Base-by-base conservation (phyloP, 2,329 filamentous ascomycete genomes). In the Cercospora sp. region DNA sequence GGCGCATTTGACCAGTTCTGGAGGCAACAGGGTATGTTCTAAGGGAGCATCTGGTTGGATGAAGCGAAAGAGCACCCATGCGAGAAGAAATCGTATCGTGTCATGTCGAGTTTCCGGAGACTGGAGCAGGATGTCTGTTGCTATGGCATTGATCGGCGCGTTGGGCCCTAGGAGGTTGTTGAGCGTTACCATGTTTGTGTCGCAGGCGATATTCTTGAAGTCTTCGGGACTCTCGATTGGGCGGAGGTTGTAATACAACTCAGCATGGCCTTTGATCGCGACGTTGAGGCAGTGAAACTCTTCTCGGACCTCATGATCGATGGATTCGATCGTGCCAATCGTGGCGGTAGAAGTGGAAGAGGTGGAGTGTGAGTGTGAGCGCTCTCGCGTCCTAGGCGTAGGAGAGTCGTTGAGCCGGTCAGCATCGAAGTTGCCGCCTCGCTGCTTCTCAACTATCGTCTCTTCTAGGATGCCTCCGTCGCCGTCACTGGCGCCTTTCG, bases 31-130 rank as follows among this genome's bases (percentile, higher is more conserved):
- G 0, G 67, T 72, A n/a, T 31, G 53, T 9, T 70, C 65, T 9
- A 67, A 13, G 1, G 63, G 62, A 23, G 69, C 67, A 31, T 59
- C 60, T n/a, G 63, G 39, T 26, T 63, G 55, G 1, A 67, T 67
- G 16, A 67, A 63, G 10, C 64, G 61, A 30, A 70, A 66, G 16
- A 72, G 63, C 16, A 60, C 53, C 70, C 70, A 72, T 9, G 70
- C 69, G 10, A 72, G 58, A 5, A 72, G 28, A 20, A 70, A 51
- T 3, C 69, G 31, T 12, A 70, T 69, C n/a, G 63, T 61, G 10
- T 66, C 58, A 28, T 64, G 59, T n/a, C 69, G 60, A 10, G 67
- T 69, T 7, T 62, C 42, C 1, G 69, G 69, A 6, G 57, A 26
- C 18, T 65, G 65, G 13, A 70, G 60, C 8, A 70, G 64, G 7